Conservation (phyloP, 345 rosid genomes). For the Geranium rotundifolium region DNA sequence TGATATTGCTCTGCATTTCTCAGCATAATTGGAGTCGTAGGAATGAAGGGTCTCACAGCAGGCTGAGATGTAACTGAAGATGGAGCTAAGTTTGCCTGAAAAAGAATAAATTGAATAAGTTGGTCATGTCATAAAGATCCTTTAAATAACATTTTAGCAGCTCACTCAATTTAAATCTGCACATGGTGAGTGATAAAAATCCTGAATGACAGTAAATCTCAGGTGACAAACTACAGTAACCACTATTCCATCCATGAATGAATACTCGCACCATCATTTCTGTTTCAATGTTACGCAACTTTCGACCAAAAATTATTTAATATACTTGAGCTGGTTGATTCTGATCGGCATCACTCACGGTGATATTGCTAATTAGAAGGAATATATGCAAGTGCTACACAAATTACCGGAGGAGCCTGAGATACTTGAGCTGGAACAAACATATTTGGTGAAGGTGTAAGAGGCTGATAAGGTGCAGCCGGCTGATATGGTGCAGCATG, state of each 20-base stretch:
- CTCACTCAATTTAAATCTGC: neutral
- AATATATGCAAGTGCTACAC: neutral
- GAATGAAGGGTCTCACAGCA: constrained; percentile 61
- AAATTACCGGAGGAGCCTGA: constrained; percentile 51
- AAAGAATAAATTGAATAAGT: constrained; percentile 9
- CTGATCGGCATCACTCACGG: neutral
- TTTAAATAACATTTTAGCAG: neutral
- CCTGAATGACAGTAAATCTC: neutral
- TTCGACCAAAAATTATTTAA: neutral
- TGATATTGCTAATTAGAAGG: neutral
- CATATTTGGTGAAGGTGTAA: constrained; percentile 36
- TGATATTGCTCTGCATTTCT: constrained; percentile 79
- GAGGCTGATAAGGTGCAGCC: constrained; percentile 19
- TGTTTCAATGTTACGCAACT: neutral
- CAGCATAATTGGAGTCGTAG: constrained; percentile 66
- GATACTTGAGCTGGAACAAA: constrained; percentile 62
- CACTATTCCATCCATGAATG: neutral
- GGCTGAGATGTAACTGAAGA: constrained; percentile 42
- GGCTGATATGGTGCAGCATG: too few species aligned
- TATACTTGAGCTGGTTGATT: neutral
- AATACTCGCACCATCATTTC: neutral
- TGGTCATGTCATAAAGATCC: neutral
- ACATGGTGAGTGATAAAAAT: neutral
- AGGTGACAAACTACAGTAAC: too few species aligned
- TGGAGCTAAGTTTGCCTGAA: constrained; percentile 48